Evolutionary conservation across 768 basidiomycete genomes (phyloP).

Genomic region (Exidia glandulosa): DNA sequence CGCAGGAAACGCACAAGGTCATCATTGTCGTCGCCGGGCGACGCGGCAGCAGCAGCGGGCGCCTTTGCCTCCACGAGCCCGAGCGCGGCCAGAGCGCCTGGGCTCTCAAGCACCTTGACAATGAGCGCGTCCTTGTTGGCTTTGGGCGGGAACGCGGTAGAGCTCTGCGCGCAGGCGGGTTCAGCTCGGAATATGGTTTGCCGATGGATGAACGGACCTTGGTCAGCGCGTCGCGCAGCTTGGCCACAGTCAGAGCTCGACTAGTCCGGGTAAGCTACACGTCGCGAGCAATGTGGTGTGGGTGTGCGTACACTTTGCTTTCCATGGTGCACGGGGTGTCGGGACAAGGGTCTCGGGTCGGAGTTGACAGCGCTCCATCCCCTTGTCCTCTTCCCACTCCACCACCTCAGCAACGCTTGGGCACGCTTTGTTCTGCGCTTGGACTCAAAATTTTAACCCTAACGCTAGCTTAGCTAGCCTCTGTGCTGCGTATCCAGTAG

Average conservation of each 20-base stretch:
- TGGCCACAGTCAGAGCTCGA: slow-evolving; percentile 57
- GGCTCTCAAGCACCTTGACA: slow-evolving; percentile 43
- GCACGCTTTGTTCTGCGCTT: no score
- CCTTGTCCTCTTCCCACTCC: no score
- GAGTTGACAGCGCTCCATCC: no score
- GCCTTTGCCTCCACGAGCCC: slow-evolving; percentile 4
- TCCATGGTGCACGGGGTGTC: slow-evolving; percentile 26
- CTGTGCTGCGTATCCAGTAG: no score
- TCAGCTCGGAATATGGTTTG: no score
- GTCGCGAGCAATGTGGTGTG: not conserved
- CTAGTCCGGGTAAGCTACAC: not conserved
- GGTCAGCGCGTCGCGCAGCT: slow-evolving; percentile 52
- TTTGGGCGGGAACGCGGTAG: slow-evolving; percentile 38
- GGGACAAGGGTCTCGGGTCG: no score
- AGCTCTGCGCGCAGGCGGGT: no score
- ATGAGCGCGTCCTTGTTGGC: slow-evolving; percentile 61
- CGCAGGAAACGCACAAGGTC: slow-evolving; percentile 17
- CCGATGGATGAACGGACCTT: no score
- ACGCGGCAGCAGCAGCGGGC: slow-evolving; percentile 25
- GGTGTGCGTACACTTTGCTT: slow-evolving; percentile 26
- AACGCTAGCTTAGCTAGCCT: no score
- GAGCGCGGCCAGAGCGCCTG: slow-evolving; percentile 40
- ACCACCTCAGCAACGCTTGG: no score
- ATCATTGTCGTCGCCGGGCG: slow-evolving; percentile 14
- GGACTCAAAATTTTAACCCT: no score